Evolutionary conservation across 768 basidiomycete species (phyloP).

Genomic region (Russula compacta): DNA sequence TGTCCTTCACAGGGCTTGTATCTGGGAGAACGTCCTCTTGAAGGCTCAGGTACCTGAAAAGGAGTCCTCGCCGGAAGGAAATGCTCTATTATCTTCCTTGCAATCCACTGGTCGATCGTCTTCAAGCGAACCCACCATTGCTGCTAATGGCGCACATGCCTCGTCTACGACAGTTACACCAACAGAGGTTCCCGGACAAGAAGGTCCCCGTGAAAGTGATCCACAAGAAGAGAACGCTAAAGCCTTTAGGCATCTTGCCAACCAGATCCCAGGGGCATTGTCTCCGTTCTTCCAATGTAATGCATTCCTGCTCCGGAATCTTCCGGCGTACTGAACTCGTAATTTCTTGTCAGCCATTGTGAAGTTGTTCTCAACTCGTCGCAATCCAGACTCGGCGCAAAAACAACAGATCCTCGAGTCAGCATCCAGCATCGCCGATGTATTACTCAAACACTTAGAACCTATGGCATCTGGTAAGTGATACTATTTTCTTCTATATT

Average conservation of each 20-base stretch:
- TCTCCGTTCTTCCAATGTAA: conserved; percentile 84
- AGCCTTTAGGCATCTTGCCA: conserved; percentile 71
- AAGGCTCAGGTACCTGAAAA: conserved; percentile 43
- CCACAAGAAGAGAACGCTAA: conserved; percentile 58
- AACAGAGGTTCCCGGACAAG: conserved; percentile 19
- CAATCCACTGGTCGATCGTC: conserved; percentile 39
- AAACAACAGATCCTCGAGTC: conserved; percentile 69
- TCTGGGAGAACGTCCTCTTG: conserved; percentile 82
- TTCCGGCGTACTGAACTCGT: background rate
- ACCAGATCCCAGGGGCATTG: conserved; percentile 64
- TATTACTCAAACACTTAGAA: conserved; percentile 65
- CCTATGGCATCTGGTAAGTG: conserved; percentile 44
- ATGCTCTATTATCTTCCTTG: conserved; percentile 36
- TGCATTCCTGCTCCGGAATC: background rate
- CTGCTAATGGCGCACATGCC: conserved; percentile 20
- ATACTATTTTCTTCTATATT: background rate
- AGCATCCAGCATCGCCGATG: conserved; percentile 56
- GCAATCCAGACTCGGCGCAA: conserved; percentile 66
- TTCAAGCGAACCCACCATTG: conserved; percentile 7
- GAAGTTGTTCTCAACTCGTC: conserved; percentile 76
- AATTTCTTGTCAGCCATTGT: conserved; percentile 53
- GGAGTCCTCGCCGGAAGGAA: conserved; percentile 32
- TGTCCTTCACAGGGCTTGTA: conserved; percentile 65
- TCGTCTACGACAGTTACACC: conserved; percentile 19
- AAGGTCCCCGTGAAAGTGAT: conserved; percentile 31